phyloP scores from a whole-genome alignment of 345 rosid species.

The Dipteronia sinensis region DNA sequence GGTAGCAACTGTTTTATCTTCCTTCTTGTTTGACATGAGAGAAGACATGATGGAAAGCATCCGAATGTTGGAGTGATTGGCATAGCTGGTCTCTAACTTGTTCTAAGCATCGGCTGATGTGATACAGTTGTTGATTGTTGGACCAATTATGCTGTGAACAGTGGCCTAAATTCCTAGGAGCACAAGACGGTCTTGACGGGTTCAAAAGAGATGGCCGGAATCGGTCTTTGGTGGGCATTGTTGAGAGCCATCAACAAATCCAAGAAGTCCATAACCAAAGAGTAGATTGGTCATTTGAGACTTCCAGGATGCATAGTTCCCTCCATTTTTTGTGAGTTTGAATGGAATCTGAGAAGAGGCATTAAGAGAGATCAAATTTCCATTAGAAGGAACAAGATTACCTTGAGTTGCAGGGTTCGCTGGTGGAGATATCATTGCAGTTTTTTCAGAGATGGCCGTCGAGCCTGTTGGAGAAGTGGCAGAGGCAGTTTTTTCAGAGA shows the following conservation, averaged over 20 bases:
- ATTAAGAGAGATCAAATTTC: constrained; percentile 13
- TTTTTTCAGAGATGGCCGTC: too few species aligned
- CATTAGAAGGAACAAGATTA: not conserved
- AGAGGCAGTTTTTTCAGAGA: too few species aligned
- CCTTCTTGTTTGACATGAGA: too few species aligned
- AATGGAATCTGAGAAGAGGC: constrained; percentile 1
- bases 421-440: not conserved
- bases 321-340: not conserved
- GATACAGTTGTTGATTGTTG: constrained; percentile 2
- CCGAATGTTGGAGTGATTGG: not conserved
- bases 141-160: not conserved
- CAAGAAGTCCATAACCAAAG: constrained; percentile 7
- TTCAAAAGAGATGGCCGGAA: not conserved
- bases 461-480: not conserved
- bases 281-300: not conserved
- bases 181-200: not conserved
- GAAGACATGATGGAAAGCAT: too few species aligned
- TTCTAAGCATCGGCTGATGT: constrained; percentile 2
- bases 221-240: not conserved
- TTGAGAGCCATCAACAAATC: not conserved
- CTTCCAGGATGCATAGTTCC: too few species aligned
- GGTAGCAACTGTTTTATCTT: not conserved
- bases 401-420: not conserved
- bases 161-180: constrained; percentile 2
- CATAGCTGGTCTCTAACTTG: not conserved